Base-by-base conservation (phyloP, 2,329 filamentous ascomycete genomes). In the Gnomoniopsis sp. region DNA sequence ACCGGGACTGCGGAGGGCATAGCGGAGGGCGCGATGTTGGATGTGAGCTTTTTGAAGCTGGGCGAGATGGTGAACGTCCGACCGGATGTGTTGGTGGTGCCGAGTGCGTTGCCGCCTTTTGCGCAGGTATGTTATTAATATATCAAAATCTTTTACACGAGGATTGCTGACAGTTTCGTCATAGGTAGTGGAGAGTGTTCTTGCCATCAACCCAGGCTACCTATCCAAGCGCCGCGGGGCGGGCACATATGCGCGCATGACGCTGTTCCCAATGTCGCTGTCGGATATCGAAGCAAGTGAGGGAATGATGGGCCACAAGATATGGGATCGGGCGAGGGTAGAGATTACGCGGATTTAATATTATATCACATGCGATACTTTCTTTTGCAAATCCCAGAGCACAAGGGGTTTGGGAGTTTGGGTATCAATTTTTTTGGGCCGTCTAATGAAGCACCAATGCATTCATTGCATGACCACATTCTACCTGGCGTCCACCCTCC, bases 161-260 rank as follows among this genome's bases (percentile, higher is more conserved):
- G 23, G 7, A 17, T 44, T 64, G 65, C 30, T 59, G 58, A 56
- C 49, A 17, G 2, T 1, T 11, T 58, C 59, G 1, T 58, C 59
- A 1, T 65, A 96, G 92, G 91, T 97, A 46, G 87, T 98, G 12
- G 91, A 97, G 68, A 91, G 88, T 65, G 92, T 97, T 0, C 75
- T 98, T 7, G 86, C 92, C 14, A 88, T 99, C 68, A 99, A 99
- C 71, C 93, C 95, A 0, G 93, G 95, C 6, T 88, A 86, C 52
- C 76, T 96, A 36, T 95, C 91, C 17, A 97, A 96, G 75, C 86
- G 90, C 58, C 87, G 86, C 60, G 92, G 88, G 1, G 82, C 93
- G 0, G 95, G 95, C 6, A 96, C 92, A 0, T 98, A 89, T 71
- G 90, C 91, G 1, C 86, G 88, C 53, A 83, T 99, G 79, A 85